These are phyloP conservation scores for Mycena sp. DNA, from an alignment of 1,284 basidiomycete species.

Conservation along the genomic window DNA sequence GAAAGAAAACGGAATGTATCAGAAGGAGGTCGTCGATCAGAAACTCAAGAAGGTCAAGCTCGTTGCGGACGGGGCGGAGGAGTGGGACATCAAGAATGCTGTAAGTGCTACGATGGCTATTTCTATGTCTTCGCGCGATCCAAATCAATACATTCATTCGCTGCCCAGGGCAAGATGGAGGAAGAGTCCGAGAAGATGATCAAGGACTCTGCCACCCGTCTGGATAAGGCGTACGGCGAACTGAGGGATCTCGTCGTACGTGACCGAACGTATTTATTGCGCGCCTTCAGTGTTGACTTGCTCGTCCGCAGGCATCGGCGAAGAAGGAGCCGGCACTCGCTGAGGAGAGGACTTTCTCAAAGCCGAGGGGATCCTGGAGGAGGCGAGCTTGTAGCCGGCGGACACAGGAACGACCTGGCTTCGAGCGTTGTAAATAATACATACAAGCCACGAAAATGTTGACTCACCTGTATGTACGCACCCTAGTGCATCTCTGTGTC, in stretches of 20 bases:
- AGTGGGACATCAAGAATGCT: slow-evolving; percentile 84
- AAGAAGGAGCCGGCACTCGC: slow-evolving; percentile 59
- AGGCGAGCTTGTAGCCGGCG: slow-evolving; percentile 54
- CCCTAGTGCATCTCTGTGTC: slow-evolving; percentile 12
- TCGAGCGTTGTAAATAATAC: too few relatives aligned
- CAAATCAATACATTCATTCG: too few relatives aligned
- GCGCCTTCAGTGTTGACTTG: neutral
- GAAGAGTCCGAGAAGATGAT: slow-evolving; percentile 89
- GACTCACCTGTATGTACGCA: too few relatives aligned
- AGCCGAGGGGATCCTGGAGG: slow-evolving; percentile 68
- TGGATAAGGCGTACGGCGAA: slow-evolving; percentile 70
- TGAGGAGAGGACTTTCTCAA: slow-evolving; percentile 63
- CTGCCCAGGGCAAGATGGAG: slow-evolving; percentile 76
- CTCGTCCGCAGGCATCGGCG: slow-evolving; percentile 54
- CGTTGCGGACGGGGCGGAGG: slow-evolving; percentile 71
- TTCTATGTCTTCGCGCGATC: too few relatives aligned
- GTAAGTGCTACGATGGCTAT: too few relatives aligned
- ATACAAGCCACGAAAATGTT: too few relatives aligned
- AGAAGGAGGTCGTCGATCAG: slow-evolving; percentile 73
- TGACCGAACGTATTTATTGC: slow-evolving; percentile 35
- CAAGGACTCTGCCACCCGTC: slow-evolving; percentile 66
- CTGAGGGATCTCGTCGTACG: slow-evolving; percentile 78
- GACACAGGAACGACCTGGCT: too few relatives aligned
- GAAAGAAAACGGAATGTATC: slow-evolving; percentile 71
- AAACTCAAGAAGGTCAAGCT: slow-evolving; percentile 71